Percentiles rank a stretch among this genome's conserved stretches.
Conservation (phyloP, 2,329 filamentous ascomycete genomes). For the Coniochaeta hoffmannii region DNA sequence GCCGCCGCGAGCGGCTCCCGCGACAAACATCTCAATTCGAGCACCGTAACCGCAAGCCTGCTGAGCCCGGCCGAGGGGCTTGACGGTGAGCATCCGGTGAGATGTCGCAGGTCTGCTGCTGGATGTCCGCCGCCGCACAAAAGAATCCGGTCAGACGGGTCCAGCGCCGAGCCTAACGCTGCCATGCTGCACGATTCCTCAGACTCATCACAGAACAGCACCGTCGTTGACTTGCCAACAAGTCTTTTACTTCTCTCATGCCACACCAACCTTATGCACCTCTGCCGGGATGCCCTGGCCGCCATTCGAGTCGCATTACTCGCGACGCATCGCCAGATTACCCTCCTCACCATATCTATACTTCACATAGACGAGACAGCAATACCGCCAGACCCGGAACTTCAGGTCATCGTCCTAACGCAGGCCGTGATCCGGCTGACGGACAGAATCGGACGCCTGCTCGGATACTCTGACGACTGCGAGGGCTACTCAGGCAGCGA, state of each 20-base stretch:
- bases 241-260: conserved; percentile 2
- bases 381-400: background rate
- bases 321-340: conserved; percentile 3
- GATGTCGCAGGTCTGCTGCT: background rate
- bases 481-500: conserved; percentile 1
- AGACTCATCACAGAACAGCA: background rate
- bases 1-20: background rate
- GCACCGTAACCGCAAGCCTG: background rate
- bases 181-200: background rate
- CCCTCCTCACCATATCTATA: background rate
- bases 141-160: background rate
- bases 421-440: conserved; percentile 2
- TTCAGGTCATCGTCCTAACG: conserved; percentile 2
- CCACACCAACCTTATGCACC: conserved; percentile 2
- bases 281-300: conserved; percentile 1
- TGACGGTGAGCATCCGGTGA: background rate
- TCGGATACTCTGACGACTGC: background rate
- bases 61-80: conserved; percentile 3
- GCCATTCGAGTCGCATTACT: conserved; percentile 1
- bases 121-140: background rate
- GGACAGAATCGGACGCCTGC: conserved; percentile 3
- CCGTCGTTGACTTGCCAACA: background rate
- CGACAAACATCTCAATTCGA: background rate
- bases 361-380: conserved; percentile 1
- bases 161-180: background rate